These are phyloP conservation scores for Fusarium sp. DNA, from an alignment of 2,329 filamentous ascomycete species.

Conservation along the genomic window DNA sequence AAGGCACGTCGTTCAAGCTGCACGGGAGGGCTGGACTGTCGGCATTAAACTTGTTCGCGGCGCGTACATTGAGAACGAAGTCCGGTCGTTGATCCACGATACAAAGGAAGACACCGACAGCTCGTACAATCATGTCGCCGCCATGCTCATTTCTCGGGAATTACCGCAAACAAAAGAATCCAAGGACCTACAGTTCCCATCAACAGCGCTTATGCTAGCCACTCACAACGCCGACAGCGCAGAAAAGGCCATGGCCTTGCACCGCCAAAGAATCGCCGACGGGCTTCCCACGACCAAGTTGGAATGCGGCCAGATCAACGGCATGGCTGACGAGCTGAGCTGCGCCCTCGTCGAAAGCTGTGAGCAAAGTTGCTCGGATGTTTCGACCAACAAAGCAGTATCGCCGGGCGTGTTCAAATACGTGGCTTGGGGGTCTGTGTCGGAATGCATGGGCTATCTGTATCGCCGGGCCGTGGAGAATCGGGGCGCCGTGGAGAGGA, in stretches of 20 bases:
- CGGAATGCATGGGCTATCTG: slow-evolving; percentile 56
- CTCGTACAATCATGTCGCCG: slow-evolving; percentile 64
- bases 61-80: slow-evolving; percentile 67
- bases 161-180: slow-evolving; percentile 24
- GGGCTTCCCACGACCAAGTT: slow-evolving; percentile 52
- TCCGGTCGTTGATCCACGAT: slow-evolving; percentile 64
- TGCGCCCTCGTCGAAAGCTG: slow-evolving; percentile 61
- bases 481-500: slow-evolving; percentile 52
- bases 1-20: slow-evolving; percentile 61
- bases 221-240: slow-evolving; percentile 64
- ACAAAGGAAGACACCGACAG: slow-evolving; percentile 67
- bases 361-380: slow-evolving; percentile 32
- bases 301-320: slow-evolving; percentile 67
- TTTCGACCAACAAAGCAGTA: slow-evolving; percentile 24
- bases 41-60: slow-evolving; percentile 71
- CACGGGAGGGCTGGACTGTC: slow-evolving; percentile 64
- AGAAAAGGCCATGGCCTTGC: slow-evolving; percentile 60
- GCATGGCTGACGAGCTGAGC: slow-evolving; percentile 71
- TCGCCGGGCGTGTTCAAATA: slow-evolving; percentile 53
- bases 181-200: slow-evolving; percentile 54
- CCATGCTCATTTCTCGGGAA: slow-evolving; percentile 60
- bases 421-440: slow-evolving; percentile 56
- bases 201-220: slow-evolving; percentile 65
- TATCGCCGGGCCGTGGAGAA: slow-evolving; percentile 57
- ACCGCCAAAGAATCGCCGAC: slow-evolving; percentile 56